A percentile compares a stretch with the other conserved stretches of the same genome.
These are phyloP conservation scores for Xylaria palmicola DNA, from an alignment of 495 filamentous ascomycete genomes.

Conservation along the genomic window DNA sequence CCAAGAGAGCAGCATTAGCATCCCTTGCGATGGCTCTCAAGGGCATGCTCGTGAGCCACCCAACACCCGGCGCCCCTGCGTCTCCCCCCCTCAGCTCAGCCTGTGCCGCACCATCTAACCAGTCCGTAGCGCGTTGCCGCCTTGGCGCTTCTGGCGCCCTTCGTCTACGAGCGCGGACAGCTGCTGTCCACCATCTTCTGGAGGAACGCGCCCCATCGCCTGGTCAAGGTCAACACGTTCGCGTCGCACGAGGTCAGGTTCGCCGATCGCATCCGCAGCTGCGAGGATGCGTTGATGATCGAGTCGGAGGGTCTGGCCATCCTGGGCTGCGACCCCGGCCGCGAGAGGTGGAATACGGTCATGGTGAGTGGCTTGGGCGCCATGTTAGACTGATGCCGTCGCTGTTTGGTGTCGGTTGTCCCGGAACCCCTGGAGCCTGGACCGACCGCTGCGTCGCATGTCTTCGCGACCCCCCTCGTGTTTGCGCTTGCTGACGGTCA, in stretches of 20 bases:
- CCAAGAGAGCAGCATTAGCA: neutral
- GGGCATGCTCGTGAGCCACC: slow-evolving; percentile 20
- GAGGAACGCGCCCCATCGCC: slow-evolving; percentile 28
- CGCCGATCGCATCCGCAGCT: slow-evolving; percentile 41
- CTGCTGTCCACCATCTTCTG: slow-evolving; percentile 12
- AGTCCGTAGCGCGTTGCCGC: slow-evolving; percentile 12
- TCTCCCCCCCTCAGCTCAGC: neutral
- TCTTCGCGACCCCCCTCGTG: slow-evolving; percentile 3
- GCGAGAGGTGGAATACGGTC: slow-evolving; percentile 50
- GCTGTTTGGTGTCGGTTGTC: neutral
- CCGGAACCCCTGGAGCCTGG: neutral
- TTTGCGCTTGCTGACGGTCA: neutral
- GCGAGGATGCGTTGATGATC: slow-evolving; percentile 45
- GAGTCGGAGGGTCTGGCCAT: slow-evolving; percentile 37
- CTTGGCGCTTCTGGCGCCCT: slow-evolving; percentile 22
- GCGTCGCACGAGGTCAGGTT: slow-evolving; percentile 34
- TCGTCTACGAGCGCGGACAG: slow-evolving; percentile 13
- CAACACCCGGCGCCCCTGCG: neutral
- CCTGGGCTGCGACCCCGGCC: slow-evolving; percentile 42
- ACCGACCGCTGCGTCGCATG: neutral
- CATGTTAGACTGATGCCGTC: neutral
- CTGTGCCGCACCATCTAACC: neutral
- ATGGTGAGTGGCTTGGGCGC: too few relatives aligned
- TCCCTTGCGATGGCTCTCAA: slow-evolving; percentile 20
- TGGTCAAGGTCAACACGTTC: slow-evolving; percentile 30